Percentiles rank a stretch among this genome's conserved stretches.
These are phyloP conservation scores for Kwoniella sp. DNA, from an alignment of 768 basidiomycete genomes.

Conservation along the genomic window DNA sequence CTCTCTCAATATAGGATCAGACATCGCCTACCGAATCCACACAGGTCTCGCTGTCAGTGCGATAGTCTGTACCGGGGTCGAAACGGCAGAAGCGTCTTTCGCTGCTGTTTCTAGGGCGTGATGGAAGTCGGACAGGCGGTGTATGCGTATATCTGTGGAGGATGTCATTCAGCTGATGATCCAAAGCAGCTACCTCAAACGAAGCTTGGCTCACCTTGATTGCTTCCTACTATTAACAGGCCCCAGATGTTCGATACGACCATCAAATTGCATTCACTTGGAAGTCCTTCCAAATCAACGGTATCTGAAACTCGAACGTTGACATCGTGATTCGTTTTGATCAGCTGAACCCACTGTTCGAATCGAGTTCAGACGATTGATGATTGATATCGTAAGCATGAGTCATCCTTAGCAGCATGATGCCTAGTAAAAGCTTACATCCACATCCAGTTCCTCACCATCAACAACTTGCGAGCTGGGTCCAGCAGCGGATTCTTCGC, in stretches of 20 bases:
- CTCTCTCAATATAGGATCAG: too few species aligned
- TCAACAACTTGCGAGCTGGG: conserved; percentile 34
- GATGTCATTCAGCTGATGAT: background rate
- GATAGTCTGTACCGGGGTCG: conserved; percentile 26
- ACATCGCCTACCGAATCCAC: conserved; percentile 39
- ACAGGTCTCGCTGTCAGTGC: conserved; percentile 39
- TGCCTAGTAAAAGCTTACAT: too few species aligned
- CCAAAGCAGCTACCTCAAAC: background rate
- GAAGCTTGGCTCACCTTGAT: conserved; percentile 29
- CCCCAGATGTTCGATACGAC: conserved; percentile 49
- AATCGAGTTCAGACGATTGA: too few species aligned
- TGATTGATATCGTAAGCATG: too few species aligned
- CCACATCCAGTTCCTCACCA: conserved; percentile 49
- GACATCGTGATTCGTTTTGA: conserved; percentile 52
- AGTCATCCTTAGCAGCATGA: too few species aligned
- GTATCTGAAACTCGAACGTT: conserved; percentile 48
- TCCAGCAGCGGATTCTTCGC: conserved; percentile 19
- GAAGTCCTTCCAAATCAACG: conserved; percentile 43
- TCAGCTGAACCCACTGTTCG: conserved; percentile 47
- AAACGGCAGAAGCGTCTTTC: conserved; percentile 32
- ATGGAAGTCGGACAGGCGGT: conserved; percentile 39
- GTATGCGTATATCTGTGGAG: conserved; percentile 40
- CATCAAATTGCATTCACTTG: conserved; percentile 47
- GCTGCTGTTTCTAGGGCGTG: conserved; percentile 33
- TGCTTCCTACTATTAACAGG: conserved; percentile 42